Percentiles rank a stretch among this genome's conserved stretches.
phyloP scores from a whole-genome alignment of 768 basidiomycete genomes.

The Lepiota venenata region DNA sequence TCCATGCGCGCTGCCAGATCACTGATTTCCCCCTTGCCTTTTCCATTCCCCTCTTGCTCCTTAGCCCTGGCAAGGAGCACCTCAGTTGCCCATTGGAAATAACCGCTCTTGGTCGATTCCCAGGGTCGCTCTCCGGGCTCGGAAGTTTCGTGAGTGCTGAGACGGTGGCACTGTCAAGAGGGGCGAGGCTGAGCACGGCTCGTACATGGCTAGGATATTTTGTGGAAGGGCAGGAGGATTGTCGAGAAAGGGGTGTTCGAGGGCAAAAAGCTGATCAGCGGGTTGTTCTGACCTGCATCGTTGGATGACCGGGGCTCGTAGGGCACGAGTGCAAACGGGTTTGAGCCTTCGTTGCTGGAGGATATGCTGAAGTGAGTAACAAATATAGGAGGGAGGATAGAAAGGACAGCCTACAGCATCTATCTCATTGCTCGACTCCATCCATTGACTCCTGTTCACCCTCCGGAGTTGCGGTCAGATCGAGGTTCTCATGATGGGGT shows the following conservation, averaged over 20 bases:
- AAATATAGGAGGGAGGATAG: too few relatives aligned
- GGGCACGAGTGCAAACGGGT: background rate
- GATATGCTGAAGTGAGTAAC: too few relatives aligned
- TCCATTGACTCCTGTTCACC: slow-evolving; percentile 61
- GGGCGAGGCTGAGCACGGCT: too few relatives aligned
- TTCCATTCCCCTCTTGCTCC: background rate
- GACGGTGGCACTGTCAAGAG: too few relatives aligned
- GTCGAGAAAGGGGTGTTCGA: slow-evolving; percentile 5
- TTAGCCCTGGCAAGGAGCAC: background rate
- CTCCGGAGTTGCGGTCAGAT: too few relatives aligned
- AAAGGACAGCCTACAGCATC: slow-evolving; percentile 49
- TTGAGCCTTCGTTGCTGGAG: slow-evolving; percentile 6
- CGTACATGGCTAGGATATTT: background rate
- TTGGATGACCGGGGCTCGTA: background rate
- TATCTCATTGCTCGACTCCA: slow-evolving; percentile 65
- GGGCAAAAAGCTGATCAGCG: background rate
- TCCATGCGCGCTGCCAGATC: background rate
- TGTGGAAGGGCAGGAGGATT: background rate
- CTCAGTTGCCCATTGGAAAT: slow-evolving; percentile 9
- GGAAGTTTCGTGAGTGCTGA: too few relatives aligned
- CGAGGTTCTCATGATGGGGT: slow-evolving; percentile 80
- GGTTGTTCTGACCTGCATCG: slow-evolving; percentile 1
- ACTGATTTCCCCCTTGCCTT: background rate
- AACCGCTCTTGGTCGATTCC: too few relatives aligned
- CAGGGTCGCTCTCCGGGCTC: too few relatives aligned